Evolutionary conservation across 495 filamentous ascomycete genomes (phyloP).

Genomic region (Penicillium ochrochloron): DNA sequence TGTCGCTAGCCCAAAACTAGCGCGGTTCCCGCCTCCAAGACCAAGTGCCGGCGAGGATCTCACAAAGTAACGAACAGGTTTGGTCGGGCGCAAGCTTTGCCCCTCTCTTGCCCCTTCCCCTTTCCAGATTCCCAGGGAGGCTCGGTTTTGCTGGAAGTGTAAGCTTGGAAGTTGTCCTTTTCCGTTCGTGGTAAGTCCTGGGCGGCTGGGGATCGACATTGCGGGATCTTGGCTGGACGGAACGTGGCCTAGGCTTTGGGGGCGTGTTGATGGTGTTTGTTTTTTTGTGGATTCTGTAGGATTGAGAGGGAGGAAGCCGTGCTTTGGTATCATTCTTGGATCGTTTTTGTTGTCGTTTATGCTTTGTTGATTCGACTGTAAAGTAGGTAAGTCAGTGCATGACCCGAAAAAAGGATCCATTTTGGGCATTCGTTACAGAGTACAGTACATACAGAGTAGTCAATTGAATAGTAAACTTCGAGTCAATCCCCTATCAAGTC

Average conservation of each 20-base stretch:
- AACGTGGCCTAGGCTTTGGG: constrained; percentile 4
- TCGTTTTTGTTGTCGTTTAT: too few relatives aligned
- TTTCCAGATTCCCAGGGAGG: neutral
- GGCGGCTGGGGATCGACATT: constrained; percentile 7
- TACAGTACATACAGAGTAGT: neutral
- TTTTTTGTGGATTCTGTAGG: neutral
- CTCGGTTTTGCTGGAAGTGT: neutral
- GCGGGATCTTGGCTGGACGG: neutral
- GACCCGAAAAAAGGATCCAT: too few relatives aligned
- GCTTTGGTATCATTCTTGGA: neutral
- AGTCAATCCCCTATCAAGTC: neutral
- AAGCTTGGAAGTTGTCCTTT: neutral
- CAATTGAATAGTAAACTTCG: neutral
- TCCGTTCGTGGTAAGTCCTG: neutral
- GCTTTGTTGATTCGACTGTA: too few relatives aligned
- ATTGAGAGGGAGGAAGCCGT: neutral
- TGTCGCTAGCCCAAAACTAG: neutral
- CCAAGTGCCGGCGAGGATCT: constrained; percentile 1
- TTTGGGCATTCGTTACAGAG: neutral
- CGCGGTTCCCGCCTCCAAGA: neutral
- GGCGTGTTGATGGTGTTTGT: neutral
- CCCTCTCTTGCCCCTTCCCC: constrained; percentile 1
- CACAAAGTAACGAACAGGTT: neutral
- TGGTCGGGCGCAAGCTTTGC: constrained; percentile 5
- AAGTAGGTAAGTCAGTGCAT: too few relatives aligned